These are phyloP conservation scores for Aegilops longissima DNA, from an alignment of 176 grass and related monocot species.

Conservation along the genomic window DNA sequence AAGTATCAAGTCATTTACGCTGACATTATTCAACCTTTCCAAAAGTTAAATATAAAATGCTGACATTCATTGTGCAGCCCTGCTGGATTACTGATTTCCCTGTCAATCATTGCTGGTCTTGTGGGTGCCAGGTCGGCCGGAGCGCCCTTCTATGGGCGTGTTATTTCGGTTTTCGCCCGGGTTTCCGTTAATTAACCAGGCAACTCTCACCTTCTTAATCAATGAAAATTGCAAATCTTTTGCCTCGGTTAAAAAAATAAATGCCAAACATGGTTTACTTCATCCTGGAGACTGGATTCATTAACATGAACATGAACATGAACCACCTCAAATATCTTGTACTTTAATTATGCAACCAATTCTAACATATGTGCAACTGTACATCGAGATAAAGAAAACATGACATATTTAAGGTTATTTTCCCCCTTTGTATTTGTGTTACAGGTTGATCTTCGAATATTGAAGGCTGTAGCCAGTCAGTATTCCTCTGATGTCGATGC, in stretches of 20 bases:
- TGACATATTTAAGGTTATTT: neutral
- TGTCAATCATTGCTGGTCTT: neutral
- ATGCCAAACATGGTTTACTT: neutral
- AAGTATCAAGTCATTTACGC: neutral
- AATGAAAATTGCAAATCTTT: too few species aligned
- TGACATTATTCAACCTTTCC: neutral
- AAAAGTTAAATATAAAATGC: neutral
- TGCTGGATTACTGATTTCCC: neutral
- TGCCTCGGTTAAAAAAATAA: too few species aligned
- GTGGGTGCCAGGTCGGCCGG: too few species aligned
- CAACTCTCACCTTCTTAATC: too few species aligned
- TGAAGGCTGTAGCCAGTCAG: conserved; percentile 68
- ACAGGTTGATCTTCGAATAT: conserved; percentile 70
- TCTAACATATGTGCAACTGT: neutral
- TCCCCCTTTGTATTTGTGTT: conserved; percentile 13
- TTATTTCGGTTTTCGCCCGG: too few species aligned
- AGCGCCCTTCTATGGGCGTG: too few species aligned
- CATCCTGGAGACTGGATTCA: neutral
- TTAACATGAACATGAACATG: neutral
- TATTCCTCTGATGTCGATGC: conserved; percentile 58
- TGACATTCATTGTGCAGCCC: neutral
- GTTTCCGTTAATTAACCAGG: too few species aligned
- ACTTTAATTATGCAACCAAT: neutral
- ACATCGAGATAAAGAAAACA: conserved; percentile 1
- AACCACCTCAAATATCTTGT: neutral